Percentiles rank a stretch among this genome's conserved stretches.
Evolutionary conservation across 805 yeast genomes (phyloP).

Genomic region (Candida caryicola): DNA sequence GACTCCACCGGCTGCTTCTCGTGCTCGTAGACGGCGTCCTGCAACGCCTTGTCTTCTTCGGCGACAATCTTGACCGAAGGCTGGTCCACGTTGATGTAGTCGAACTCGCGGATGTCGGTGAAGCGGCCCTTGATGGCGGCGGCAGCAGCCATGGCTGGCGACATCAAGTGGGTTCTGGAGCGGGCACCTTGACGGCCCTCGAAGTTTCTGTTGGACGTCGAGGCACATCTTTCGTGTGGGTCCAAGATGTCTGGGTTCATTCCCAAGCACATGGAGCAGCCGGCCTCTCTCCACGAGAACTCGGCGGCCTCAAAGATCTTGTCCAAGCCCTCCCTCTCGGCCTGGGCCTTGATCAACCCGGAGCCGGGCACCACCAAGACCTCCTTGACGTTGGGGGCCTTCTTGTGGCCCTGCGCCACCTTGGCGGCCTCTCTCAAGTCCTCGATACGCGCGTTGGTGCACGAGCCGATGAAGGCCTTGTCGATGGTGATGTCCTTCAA

Average conservation of each 20-base stretch:
- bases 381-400: conserved; percentile 74
- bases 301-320: conserved; percentile 90
- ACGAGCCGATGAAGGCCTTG: conserved; percentile 95
- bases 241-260: conserved; percentile 97
- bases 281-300: conserved; percentile 99
- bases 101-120: conserved; percentile 82
- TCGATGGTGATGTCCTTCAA: conserved; percentile 74
- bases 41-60: conserved; percentile 53
- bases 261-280: conserved; percentile 99
- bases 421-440: conserved; percentile 94
- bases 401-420: conserved; percentile 85
- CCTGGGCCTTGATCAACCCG: conserved; percentile 89
- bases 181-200: conserved; percentile 98
- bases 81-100: conserved; percentile 56
- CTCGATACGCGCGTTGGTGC: conserved; percentile 97
- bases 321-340: conserved; percentile 93
- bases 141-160: conserved; percentile 99
- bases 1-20: conserved; percentile 58
- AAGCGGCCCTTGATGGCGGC: conserved; percentile 92
- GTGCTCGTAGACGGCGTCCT: conserved; percentile 68
- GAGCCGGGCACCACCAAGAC: conserved; percentile 97
- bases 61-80: conserved; percentile 56
- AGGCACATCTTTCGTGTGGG: conserved; percentile 97
- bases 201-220: conserved; percentile 97
- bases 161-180: conserved; percentile 95